A percentile compares a stretch with the other conserved stretches of the same genome.
phyloP scores from a whole-genome alignment of 352 stramenopile genomes.

The Phytopythium kandeliae region DNA sequence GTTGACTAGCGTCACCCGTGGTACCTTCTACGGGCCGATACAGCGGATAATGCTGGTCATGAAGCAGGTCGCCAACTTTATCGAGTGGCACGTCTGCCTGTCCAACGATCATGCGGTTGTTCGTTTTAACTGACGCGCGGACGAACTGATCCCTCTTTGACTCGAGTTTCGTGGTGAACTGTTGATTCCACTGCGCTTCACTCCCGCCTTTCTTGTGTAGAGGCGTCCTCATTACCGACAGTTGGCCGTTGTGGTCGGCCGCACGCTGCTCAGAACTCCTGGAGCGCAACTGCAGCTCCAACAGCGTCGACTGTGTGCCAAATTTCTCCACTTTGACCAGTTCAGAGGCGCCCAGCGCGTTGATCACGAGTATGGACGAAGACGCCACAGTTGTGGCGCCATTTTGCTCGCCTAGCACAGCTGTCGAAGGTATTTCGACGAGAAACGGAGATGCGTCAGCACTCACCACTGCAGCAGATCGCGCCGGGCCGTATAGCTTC shows the following conservation, averaged over 20 bases:
- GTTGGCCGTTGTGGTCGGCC: conserved; percentile 8
- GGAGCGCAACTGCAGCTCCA: conserved; percentile 48
- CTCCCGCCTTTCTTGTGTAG: conserved; percentile 79
- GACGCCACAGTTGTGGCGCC: background rate
- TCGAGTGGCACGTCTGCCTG: conserved; percentile 41
- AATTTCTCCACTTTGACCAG: conserved; percentile 72
- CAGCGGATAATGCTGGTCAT: conserved; percentile 66
- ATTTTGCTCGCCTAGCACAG: conserved; percentile 3
- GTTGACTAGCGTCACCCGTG: conserved; percentile 10
- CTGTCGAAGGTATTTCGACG: background rate
- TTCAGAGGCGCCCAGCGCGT: conserved; percentile 50
- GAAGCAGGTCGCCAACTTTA: conserved; percentile 37
- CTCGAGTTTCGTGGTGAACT: conserved; percentile 49
- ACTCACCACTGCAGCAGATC: conserved; percentile 1
- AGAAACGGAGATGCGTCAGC: conserved; percentile 16
- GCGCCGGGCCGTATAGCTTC: conserved; percentile 11
- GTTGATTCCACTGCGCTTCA: conserved; percentile 81
- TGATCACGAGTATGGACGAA: conserved; percentile 35
- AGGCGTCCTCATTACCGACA: conserved; percentile 39
- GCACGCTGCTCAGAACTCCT: conserved; percentile 5
- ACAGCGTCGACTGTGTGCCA: conserved; percentile 62
- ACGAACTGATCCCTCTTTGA: conserved; percentile 52
- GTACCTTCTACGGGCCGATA: conserved; percentile 17
- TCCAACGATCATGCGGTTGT: conserved; percentile 62
- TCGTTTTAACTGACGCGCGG: conserved; percentile 49